Base-by-base conservation (phyloP, 805 yeast genomes). In the Candida corydali region DNA sequence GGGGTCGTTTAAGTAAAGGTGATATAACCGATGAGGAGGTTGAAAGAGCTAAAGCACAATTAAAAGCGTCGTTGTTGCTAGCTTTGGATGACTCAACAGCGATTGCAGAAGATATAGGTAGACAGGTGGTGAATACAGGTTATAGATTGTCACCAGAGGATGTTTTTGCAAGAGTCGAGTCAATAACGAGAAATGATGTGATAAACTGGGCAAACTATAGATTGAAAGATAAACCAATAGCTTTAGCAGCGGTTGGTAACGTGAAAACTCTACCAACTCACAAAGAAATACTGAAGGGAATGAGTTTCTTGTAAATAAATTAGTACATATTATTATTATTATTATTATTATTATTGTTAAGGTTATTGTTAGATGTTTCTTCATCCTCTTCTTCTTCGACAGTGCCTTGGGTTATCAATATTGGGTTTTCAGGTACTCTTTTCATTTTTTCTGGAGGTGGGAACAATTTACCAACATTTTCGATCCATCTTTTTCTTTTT, bases 101-200 rank as follows among this genome's bases (percentile, higher is more conserved):
- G 5, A 79, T 88, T 34, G 97, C 97, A 22, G 99, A 93, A 64
- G 98, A 93, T 61, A 87, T 93, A 50, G 98, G 98, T 18, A 81
- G 98, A 62, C 98, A 93, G 61, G 71, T 93, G 38, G 95, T 93
- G 29, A 91, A 96, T 36, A 89, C 98, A 3, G 98, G 98, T 20
- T 73, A 65, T 50, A 69, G 87, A 49, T 67, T 82, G 45, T 63
- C 82, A 5, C 88, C 93, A 4, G 84, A 80, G 54, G 86, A 81
- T 45, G 81, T 82, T 9, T 83, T 82, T 52, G 70, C 73, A 39
- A 75, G 82, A 41, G 93, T 93, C 10, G 88, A 87, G 49, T 68
- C 74, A 31, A 85, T 93, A 44, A 76, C 86, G 8, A 81, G 76
- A 51, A 73, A 78, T 26, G 97, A 88, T 57, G 86, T 93, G 29